Base-by-base conservation (phyloP, 2,329 filamentous ascomycete species). In the Zarea fungicola region DNA sequence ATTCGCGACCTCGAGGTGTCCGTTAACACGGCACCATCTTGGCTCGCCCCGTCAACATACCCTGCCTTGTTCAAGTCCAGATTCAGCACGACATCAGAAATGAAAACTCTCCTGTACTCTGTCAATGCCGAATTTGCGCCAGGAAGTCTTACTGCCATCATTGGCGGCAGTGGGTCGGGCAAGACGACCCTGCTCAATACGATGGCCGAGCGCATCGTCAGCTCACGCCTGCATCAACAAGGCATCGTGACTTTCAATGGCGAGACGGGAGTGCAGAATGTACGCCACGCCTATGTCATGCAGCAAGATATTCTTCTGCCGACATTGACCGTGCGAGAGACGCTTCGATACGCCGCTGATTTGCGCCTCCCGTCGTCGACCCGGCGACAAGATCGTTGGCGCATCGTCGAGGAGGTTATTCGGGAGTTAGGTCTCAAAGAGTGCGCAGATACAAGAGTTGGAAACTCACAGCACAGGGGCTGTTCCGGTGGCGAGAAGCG, bases 401-500 rank as follows among this genome's bases (percentile, higher is more conserved):
- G 67, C 10, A 76, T 89, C 13, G 86, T 91, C 1, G 85, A 91
- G 53, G 83, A 87, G 55, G 85, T 90, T 19, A 89, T 91, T 37
- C 67, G 85, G 8, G 85, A 91, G 58, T 67, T 91, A 3, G 84
- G 86, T 0, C 63, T 91, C 34, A 89, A 89, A 61, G 85, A 90
- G 55, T 89, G 87, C 50, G 86, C 86, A 21, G 71, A 89, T 54
- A 91, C 87, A 1, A 72, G 82, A 8, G 86, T 91, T 45, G 87
- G 87, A 1, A 85, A 83, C 56, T 78, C 77, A 49, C 76, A 78
- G 43, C 84, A 89, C 57, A 83, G 86, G 39, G 87, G 86, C 0
- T 90, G 87, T 58, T 89, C 85, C 39, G 87, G 87, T 0, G 87
- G 87, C 3, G 87, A 91, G 63, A 90, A 89, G 69, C 74, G 87